Evolutionary conservation across 345 rosid species (phyloP), one percentile per base, ranked within the genome.

Genomic region (Brassica cretica): DNA sequence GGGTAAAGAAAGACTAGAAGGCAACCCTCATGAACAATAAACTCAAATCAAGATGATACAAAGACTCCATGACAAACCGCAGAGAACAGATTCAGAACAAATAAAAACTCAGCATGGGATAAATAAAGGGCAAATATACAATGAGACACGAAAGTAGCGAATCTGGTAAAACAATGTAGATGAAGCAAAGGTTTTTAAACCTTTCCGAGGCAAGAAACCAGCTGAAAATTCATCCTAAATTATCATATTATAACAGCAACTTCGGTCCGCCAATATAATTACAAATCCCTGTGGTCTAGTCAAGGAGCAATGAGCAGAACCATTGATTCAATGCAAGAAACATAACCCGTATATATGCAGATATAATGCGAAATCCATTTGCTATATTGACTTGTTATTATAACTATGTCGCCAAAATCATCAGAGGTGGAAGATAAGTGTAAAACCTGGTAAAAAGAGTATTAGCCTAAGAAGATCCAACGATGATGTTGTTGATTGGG

Each of bases 401-500:
- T 0, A 3, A 72, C 14, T 46, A 12, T 44, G 66, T 33, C 18
- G 6, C 12, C 12, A 66, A 15, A 67, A 0, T 75, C 25, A 64
- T 16, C 7, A 64, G 55, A 32, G 63, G 14, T 15, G 63, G 35
- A 8, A 3, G 61, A 55, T 16, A 55, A 15, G 5, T 44, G 15
- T 12, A 44, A n/a, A 68, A 55, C 64, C 51, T 10, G 0, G 30
- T 51, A 27, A 75, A 44, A 44, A 44, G 14, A 75, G 73, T 63
- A 5, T 32, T 35, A 64, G 71, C 84, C 90, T 90, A 90, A 81
- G 80, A 9, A 75, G 94, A 80, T 19, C 94, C 94, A 67, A 93
- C 91, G 24, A 93, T 89, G 73, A 93, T 91, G 87, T 89, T 93
- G 89, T 91, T 93, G 82, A 93, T 88, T 37, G 98, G 98, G 74